Conservation (phyloP, 2,329 filamentous ascomycete genomes). For the Nothophoma quercina region DNA sequence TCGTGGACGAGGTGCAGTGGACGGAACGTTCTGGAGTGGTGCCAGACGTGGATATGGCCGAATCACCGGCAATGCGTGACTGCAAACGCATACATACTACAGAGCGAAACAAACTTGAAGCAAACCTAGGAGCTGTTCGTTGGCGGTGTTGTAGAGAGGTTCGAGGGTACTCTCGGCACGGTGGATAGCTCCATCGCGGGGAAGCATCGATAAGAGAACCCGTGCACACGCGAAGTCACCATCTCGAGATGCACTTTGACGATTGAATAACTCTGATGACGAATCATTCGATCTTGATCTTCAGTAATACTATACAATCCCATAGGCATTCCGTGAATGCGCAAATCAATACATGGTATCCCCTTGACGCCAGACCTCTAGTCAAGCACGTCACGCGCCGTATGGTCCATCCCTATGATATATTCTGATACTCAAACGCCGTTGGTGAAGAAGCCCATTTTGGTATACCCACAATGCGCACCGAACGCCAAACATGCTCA, state of each 20-base stretch:
- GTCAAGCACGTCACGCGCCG: slow-evolving; percentile 15
- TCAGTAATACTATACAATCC: slow-evolving; percentile 21
- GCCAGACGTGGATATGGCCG: slow-evolving; percentile 23
- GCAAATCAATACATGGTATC: not conserved
- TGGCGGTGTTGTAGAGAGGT: slow-evolving; percentile 8
- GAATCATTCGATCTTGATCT: not conserved
- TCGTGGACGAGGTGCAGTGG: slow-evolving; percentile 8
- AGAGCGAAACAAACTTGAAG: slow-evolving; percentile 10
- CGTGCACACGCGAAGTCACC: slow-evolving; percentile 7
- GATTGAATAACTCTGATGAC: too few relatives aligned
- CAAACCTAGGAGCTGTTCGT: slow-evolving; percentile 10
- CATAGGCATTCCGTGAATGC: not conserved
- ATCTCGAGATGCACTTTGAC: not conserved
- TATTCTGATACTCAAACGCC: slow-evolving; percentile 35
- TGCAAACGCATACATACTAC: slow-evolving; percentile 43
- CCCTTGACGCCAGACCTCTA: slow-evolving; percentile 1
- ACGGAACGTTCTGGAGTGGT: slow-evolving; percentile 24
- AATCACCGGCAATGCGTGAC: slow-evolving; percentile 40
- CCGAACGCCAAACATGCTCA: slow-evolving; percentile 37
- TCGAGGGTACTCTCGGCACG: slow-evolving; percentile 14
- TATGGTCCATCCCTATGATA: slow-evolving; percentile 4
- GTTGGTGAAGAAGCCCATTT: slow-evolving; percentile 24
- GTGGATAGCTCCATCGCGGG: slow-evolving; percentile 22
- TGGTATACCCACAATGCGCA: slow-evolving; percentile 26
- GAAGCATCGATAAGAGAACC: slow-evolving; percentile 24